Base-by-base conservation (phyloP, 805 yeast species). In the Cyberlindnera euphorbiae region DNA sequence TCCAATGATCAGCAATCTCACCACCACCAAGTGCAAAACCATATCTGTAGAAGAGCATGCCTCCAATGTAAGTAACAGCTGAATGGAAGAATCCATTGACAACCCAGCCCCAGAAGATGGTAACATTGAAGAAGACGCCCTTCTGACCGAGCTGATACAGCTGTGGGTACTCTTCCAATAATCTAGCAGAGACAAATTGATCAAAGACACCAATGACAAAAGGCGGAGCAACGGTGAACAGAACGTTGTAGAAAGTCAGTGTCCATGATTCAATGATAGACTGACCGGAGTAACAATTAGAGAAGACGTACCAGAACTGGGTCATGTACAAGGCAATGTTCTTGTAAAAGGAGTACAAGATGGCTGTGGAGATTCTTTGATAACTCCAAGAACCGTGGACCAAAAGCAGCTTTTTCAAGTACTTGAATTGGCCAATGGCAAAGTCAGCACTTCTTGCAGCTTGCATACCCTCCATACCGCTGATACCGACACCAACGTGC, bases 391-490 rank as follows among this genome's bases (percentile, higher is more conserved):
- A 66, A 2, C 99, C 99, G 59, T 93, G 99, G 9, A 93, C 98
- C 30, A 93, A 68, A 29, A 93, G 63, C 38, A 93, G 63, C 57
- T 85, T 88, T 52, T 79, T 77, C 63, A 93, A 69, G 58, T 76
- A 93, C 57, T 80, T 80, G 72, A 93, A 93, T 59, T 93, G 97
- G 0, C 96, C 97, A 60, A 94, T 87, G 1, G 97, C 88, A 42
- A 93, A 78, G 67, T 93, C 99, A 0, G 99, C 97, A 59, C 95
- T 82, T 59, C 99, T 75, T 0, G 98, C 97, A 9, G 98, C 98
- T 62, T 93, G 99, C 87, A 89, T 88, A 49, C 99, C 99, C 64
- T 93, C 99, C 90, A 88, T 82, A 47, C 99, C 99, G 62, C 95
- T 85, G 45, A 93, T 94, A 57, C 99, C 99, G 17, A 93, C 96